Base-by-base conservation (phyloP, 208 protist genomes). In the Herpetomonas tarakana region DNA sequence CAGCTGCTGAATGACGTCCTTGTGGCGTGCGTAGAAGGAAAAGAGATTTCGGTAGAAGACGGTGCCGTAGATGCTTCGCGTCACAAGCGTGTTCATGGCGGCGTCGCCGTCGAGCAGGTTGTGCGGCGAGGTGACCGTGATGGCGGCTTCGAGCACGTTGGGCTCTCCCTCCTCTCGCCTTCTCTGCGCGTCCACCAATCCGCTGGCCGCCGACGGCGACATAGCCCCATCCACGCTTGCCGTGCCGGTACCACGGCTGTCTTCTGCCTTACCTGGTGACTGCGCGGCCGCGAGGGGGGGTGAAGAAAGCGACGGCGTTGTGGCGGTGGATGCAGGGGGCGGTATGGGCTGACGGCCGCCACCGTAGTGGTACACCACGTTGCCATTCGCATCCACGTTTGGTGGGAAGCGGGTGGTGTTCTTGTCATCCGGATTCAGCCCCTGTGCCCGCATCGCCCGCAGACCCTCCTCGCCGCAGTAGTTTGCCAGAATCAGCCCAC, bases 391-490 rank as follows among this genome's bases (percentile, higher is more conserved):
- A 41, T 41, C 35, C 14, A 14, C 9, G 14, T 41, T 14, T 14
- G 35, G 35, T 18, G 35, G 35, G 35, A 18, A 41, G 35, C 35
- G 35, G 35, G 35, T 41, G 6, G 35, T 41, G 14, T 41, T 41
- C 35, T 41, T 6, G 35, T 41, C 35, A 41, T 41, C 35, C 9
- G 35, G 35, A 14, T 41, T 6, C 35, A 41, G 14, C 35, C 35
- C 35, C 14, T 41, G 35, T 41, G 35, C 35, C 6, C 35, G 35
- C 51, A 64, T 27, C n/a, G 45, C 64, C 2, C 41, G 52, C 52
- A 52, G 35, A 3, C 79, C 83, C 29, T 89, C 60, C 65, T 92
- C 82, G 3, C 68, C 74, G 2, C 77, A 41, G 50, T 85, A 92
- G 38, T 87, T 81, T 4, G 76, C 69, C 41, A 89, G 24, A 31